Evolutionary conservation across 2,329 filamentous ascomycete genomes (phyloP), one percentile per base, ranked within the genome.

Genomic region (Apiospora sp.): DNA sequence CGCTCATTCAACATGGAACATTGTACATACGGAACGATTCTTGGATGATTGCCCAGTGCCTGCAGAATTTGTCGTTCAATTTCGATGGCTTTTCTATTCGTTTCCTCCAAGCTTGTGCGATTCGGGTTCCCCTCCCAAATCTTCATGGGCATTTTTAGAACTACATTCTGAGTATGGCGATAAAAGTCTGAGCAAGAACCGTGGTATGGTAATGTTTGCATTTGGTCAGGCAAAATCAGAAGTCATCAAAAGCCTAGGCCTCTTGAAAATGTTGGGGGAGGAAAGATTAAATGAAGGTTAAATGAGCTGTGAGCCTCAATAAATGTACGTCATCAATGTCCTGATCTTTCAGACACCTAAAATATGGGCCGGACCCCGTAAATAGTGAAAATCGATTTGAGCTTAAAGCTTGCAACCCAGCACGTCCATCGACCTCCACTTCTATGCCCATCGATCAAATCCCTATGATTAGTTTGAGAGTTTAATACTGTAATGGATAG

Each of bases 21-120:
- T 58, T 4, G 41, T 46, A 69, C 67, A 3, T 30, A 69, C 67
- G 67, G 67, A 69, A 69, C 67, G 46, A 69, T 69, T 51, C 44
- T 69, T 44, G 67, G 67, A 10, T 69, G 67, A 37, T 37, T 48
- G 67, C 44, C 67, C 6, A 69, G 27, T 44, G 37, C 13, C 44
- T 69, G 41, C 30, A 69, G 44, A 19, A 69, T 49, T 48, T 51
- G 67, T 3, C 44, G 41, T 37, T 69, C 67, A 30, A 37, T 49
- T n/a, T 49, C 16, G 46, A 69, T 46, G 34, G 67, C 67, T 27
- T 48, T 5, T 34, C 10, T 19, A 24, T 69, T 69, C 10, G n/a
- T 30, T 48, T 43, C n/a, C 67, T 46, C 44, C 44, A 69, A 48
- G n/a, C 27, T 69, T 12, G 24, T 44, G 44, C 44, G 27, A 51